These are phyloP conservation scores for Arthroderma sp. DNA, from an alignment of 2,329 filamentous ascomycete species.

Conservation along the genomic window DNA sequence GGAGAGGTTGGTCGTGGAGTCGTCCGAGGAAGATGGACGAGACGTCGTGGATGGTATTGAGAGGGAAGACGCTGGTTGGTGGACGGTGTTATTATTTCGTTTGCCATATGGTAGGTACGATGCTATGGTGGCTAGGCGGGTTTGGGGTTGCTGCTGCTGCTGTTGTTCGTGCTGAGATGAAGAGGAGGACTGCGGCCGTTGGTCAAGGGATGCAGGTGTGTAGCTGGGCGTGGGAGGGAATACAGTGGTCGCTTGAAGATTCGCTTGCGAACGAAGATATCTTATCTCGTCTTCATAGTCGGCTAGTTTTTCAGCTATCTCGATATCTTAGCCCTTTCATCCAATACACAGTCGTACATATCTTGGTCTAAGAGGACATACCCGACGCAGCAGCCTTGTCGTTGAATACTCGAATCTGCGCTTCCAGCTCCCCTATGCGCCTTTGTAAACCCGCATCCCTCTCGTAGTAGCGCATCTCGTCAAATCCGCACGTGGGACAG, in stretches of 20 bases:
- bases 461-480: conserved; percentile 14
- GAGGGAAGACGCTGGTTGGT: conserved; percentile 12
- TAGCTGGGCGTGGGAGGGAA: conserved; percentile 17
- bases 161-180: conserved; percentile 7
- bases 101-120: conserved; percentile 28
- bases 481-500: conserved; percentile 28
- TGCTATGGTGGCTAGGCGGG: conserved; percentile 26
- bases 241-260: conserved; percentile 15
- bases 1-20: conserved; percentile 12
- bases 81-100: conserved; percentile 19
- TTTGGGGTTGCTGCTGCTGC: conserved; percentile 16
- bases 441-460: conserved; percentile 22
- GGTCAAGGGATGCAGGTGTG: conserved; percentile 16
- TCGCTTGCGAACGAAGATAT: conserved; percentile 29
- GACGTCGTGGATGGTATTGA: background rate
- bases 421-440: conserved; percentile 40
- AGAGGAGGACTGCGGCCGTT: conserved; percentile 16
- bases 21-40: no score
- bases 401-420: conserved; percentile 40
- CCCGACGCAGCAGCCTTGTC: conserved; percentile 41
- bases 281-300: conserved; percentile 52
- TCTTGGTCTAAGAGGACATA: conserved; percentile 16
- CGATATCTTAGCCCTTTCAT: background rate
- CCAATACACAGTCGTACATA: background rate
- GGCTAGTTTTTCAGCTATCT: conserved; percentile 42